These are phyloP conservation scores for Thalassiosira sp. DNA, from an alignment of 352 stramenopile genomes.

Conservation along the genomic window DNA sequence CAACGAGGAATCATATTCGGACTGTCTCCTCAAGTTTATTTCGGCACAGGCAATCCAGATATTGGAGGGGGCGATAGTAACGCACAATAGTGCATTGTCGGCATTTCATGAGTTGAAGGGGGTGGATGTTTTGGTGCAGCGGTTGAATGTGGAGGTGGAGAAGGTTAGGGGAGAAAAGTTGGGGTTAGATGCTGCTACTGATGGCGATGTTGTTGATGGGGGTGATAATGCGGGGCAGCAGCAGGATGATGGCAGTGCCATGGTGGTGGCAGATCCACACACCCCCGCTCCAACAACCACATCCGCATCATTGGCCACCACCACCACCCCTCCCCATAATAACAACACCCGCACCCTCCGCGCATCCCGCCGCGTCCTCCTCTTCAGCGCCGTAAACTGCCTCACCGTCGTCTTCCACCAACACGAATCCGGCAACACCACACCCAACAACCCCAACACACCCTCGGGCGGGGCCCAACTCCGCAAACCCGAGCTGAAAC, in stretches of 20 bases:
- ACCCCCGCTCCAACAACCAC: no score
- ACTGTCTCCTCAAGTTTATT: slow-evolving; percentile 72
- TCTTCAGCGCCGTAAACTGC: slow-evolving; percentile 82
- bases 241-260: background rate
- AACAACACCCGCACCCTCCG: slow-evolving; percentile 12
- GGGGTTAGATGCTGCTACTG: background rate
- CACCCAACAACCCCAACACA: slow-evolving; percentile 28
- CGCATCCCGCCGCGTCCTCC: slow-evolving; percentile 65
- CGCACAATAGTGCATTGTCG: slow-evolving; percentile 70
- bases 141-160: slow-evolving; percentile 70
- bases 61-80: slow-evolving; percentile 80
- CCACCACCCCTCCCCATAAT: no score
- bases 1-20: slow-evolving; percentile 38
- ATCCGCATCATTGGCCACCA: no score
- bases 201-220: no score
- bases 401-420: slow-evolving; percentile 83
- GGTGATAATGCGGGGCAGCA: no score
- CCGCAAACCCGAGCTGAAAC: slow-evolving; percentile 85
- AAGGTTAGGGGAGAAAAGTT: slow-evolving; percentile 21
- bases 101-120: slow-evolving; percentile 83
- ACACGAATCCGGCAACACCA: slow-evolving; percentile 51
- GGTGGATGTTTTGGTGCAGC: slow-evolving; percentile 73
- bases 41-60: slow-evolving; percentile 82
- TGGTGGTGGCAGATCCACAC: background rate
- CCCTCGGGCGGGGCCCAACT: slow-evolving; percentile 64